Evolutionary conservation across 2,329 filamentous ascomycete species (phyloP), one percentile per base, ranked within the genome.

Genomic region (Zalaria sp.): DNA sequence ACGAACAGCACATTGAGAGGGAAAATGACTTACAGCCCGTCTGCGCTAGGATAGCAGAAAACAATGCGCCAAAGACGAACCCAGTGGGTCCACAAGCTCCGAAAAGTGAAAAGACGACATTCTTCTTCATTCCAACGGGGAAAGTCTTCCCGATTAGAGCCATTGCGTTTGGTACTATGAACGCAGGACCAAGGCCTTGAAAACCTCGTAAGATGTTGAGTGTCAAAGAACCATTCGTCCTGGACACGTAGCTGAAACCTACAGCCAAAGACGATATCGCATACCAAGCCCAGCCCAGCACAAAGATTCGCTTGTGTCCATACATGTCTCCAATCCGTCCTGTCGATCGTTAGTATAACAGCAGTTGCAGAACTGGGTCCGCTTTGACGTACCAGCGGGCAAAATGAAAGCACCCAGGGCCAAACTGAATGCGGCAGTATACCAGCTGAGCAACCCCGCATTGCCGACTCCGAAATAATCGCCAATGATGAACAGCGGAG

Each of bases 391-490:
- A 43, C 57, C 64, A 5, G 61, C 60, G 25, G 64, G 59, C 37
- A 67, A 54, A 42, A 67, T 66, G 47, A 66, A 66, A 4, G 63
- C 64, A n/a, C 64, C 64, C 6, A 66, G 60, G 2, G 63, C 64
- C 25, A 66, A 49, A 35, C 54, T 57, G 51, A 65, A 67, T 6
- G 55, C 63, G 6, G 64, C 64, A 35, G 64, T 60, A 40, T 65
- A 55, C 64, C 63, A 67, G 25, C 61, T 60, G 27, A 64, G 57
- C 49, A 18, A 53, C 11, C 61, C 66, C 1, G 63, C 57, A 36
- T 58, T 57, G 1, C 51, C 53, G 18, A 59, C 57, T 8, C 56
- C 57, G 35, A 72, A 64, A 35, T 59, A 59, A 11, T 56, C 46
- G 18, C 59, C 67, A 46, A 73, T 71, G 41, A 67, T 56, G 41